These are phyloP conservation scores for Iris macrosiphon DNA, from an alignment of 106 monocot genomes.

Conservation along the genomic window DNA sequence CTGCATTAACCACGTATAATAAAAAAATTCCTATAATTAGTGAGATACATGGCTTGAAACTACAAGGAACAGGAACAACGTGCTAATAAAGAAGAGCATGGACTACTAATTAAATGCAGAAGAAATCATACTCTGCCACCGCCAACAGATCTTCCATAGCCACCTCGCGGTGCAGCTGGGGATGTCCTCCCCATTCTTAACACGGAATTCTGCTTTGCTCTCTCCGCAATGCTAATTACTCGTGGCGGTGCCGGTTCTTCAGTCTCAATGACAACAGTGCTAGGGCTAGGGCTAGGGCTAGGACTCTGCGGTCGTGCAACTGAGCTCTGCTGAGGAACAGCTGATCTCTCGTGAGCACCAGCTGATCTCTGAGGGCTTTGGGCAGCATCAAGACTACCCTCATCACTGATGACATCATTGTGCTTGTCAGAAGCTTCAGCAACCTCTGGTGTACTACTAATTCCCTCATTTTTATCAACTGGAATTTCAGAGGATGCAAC, in stretches of 20 bases:
- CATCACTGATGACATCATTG: slow-evolving; percentile 11
- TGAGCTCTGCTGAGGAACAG: slow-evolving; percentile 7
- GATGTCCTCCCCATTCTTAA: slow-evolving; percentile 22
- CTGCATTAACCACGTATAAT: not conserved
- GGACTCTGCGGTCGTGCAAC: slow-evolving; percentile 16
- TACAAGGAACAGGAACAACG: not conserved
- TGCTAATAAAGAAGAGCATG: not conserved
- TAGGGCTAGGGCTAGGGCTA: not conserved
- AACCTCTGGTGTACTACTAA: slow-evolving; percentile 24
- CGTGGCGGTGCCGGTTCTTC: slow-evolving; percentile 19
- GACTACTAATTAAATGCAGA: not conserved
- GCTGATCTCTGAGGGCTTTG: slow-evolving; percentile 18
- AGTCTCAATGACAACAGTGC: not conserved
- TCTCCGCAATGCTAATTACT: slow-evolving; percentile 25
- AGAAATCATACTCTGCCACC: slow-evolving; percentile 23
- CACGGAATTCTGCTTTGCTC: slow-evolving; percentile 30
- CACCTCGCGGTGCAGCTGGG: slow-evolving; percentile 5
- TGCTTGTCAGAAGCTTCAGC: slow-evolving; percentile 25
- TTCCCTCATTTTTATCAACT: slow-evolving; percentile 19
- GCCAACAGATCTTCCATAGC: slow-evolving; percentile 25
- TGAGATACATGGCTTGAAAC: not conserved
- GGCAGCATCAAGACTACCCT: slow-evolving; percentile 13
- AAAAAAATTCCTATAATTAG: not conserved
- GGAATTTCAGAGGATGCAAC: slow-evolving; percentile 18
- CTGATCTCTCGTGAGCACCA: slow-evolving; percentile 13